Evolutionary conservation across 371 early-diverging fungal species (phyloP), one percentile per base, ranked within the genome.

Genomic region (Apophysomyces elegans): DNA sequence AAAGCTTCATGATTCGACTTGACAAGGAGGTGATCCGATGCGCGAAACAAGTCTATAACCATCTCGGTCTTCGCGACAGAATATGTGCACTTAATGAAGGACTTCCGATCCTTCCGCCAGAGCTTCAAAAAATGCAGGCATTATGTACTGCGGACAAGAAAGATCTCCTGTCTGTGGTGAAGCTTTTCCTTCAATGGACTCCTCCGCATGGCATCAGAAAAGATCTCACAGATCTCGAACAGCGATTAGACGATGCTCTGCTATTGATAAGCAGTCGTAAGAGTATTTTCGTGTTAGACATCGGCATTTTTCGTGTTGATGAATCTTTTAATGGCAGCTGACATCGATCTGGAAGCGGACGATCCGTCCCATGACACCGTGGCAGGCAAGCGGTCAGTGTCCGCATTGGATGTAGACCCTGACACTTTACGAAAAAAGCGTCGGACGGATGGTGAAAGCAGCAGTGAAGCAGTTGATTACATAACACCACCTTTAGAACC

Each of bases 121-220:
- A 61, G 46, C 43, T 61, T 18, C 61, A 61, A 21, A 61, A 44
- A 16, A 41, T 61, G 61, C 39, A 61, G n/a, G 16, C 36, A 18
- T 41, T 61, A 26, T 36, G 41, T 44, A 35, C 18, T 18, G 14
- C 46, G 36, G 16, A 45, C 4, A 43, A 21, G 12, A 35, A 7
- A 14, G 46, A 35, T 12, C 45, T 61, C 16, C 14, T 16, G 7
- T 35, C 46, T 11, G 32, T 61, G 36, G 46, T 44, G n/a, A 43
- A 46, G 16, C n/a, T 26, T 4, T 61, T 61, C 16, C 46, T 61
- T 7, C 61, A 61, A 45, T 61, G 61, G 61, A 44, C 43, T 18
- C 61, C 61, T 21, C n/a, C 16, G 8, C 11, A n/a, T 0, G 54
- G 54, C 11, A 32, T 36, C 36, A n/a, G 36, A 61, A 61, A 61